phyloP scores from a whole-genome alignment of 2,329 filamentous ascomycete species.

The Aspergillus sp. region DNA sequence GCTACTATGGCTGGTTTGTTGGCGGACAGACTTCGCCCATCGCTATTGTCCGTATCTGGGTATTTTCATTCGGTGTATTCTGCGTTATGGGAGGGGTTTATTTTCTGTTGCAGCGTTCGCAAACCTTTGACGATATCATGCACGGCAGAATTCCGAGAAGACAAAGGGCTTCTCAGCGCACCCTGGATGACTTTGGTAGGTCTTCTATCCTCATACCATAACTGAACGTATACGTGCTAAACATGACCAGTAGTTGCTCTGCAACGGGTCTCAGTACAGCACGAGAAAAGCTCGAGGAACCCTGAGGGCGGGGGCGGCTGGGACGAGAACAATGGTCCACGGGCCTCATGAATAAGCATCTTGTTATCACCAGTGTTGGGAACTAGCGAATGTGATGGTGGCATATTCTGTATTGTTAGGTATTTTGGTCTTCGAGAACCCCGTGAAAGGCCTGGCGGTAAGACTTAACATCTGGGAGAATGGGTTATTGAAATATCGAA shows the following conservation, averaged over 20 bases:
- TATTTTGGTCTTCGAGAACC: background rate
- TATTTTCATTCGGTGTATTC: conserved; percentile 88
- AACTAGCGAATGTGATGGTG: background rate
- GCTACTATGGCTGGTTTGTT: conserved; percentile 80
- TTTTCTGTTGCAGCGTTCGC: conserved; percentile 78
- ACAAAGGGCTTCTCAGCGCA: conserved; percentile 70
- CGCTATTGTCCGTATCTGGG: conserved; percentile 83
- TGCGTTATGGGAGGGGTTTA: conserved; percentile 76
- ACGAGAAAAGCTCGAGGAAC: conserved; percentile 66
- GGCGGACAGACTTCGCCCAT: conserved; percentile 71
- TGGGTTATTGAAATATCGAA: background rate
- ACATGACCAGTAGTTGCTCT: conserved; percentile 70
- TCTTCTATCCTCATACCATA: conserved; percentile 22
- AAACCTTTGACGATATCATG: conserved; percentile 88
- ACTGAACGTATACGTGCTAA: conserved; percentile 46
- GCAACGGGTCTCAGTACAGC: conserved; percentile 86
- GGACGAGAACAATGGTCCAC: background rate
- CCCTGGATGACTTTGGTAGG: conserved; percentile 86
- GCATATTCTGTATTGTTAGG: conserved; percentile 6
- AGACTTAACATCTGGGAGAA: background rate
- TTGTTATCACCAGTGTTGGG: background rate
- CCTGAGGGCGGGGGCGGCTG: conserved; percentile 3
- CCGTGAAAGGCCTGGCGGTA: background rate
- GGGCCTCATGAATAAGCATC: background rate
- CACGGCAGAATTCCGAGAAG: conserved; percentile 79